A percentile compares a stretch with the other conserved stretches of the same genome.
Evolutionary conservation across 192 early-diverging fungal species (phyloP).

Genomic region (Coemansia guatemalensis): DNA sequence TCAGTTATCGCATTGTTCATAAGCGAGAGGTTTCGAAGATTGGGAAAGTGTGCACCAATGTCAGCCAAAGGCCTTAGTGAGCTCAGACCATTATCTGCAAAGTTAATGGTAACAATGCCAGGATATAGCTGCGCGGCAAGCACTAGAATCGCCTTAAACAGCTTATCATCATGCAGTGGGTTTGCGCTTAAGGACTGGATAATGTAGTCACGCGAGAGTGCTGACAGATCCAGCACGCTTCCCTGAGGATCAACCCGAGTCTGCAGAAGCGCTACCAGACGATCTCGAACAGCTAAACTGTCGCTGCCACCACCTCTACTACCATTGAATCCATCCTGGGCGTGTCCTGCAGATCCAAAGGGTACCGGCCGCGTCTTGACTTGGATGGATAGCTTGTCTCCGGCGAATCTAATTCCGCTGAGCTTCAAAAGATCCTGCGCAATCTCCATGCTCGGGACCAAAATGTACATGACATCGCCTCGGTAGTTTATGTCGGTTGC

Average conservation of each 20-base stretch:
- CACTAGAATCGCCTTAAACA: conserved; percentile 45
- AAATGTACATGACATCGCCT: conserved; percentile 46
- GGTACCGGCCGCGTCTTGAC: conserved; percentile 39
- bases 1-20: conserved; percentile 45
- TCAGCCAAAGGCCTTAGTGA: conserved; percentile 43
- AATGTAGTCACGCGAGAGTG: conserved; percentile 35
- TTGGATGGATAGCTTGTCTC: conserved; percentile 42
- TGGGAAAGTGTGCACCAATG: conserved; percentile 37
- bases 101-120: conserved; percentile 25
- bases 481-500: conserved; percentile 31
- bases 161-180: conserved; percentile 41
- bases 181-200: conserved; percentile 37
- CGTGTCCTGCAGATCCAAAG: conserved; percentile 23
- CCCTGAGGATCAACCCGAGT: conserved; percentile 42
- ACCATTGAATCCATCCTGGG: conserved; percentile 13
- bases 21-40: conserved; percentile 39
- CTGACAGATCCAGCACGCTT: conserved; percentile 42
- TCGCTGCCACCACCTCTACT: conserved; percentile 9
- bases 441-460: conserved; percentile 28
- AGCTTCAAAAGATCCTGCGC: conserved; percentile 45
- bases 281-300: conserved; percentile 35
- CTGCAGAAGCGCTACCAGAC: conserved; percentile 40
- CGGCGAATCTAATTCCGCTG: conserved; percentile 49
- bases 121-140: conserved; percentile 44
- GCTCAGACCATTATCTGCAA: conserved; percentile 43